These are phyloP conservation scores for Rhododendron mucronatum DNA, from an alignment of 148 eudicot genomes.

Conservation along the genomic window DNA sequence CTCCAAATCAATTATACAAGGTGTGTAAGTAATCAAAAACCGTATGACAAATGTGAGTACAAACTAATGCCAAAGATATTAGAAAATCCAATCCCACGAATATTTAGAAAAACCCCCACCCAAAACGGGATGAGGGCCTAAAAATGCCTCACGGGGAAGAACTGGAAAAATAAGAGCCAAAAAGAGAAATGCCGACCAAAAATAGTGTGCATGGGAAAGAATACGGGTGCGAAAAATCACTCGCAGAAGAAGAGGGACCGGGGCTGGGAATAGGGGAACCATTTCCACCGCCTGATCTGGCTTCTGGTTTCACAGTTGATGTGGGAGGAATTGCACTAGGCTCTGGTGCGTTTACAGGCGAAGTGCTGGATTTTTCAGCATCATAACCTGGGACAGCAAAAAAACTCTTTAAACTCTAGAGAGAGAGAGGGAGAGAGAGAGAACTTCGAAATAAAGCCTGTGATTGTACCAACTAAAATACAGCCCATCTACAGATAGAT, in stretches of 20 bases:
- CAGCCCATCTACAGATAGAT: not conserved
- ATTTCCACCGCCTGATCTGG: constrained; percentile 22
- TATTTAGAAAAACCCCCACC: not conserved
- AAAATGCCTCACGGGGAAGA: not conserved
- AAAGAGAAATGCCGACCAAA: not conserved
- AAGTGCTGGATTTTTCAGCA: constrained; percentile 34
- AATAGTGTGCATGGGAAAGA: not conserved
- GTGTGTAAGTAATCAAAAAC: not conserved
- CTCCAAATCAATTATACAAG: not conserved
- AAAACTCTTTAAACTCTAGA: not conserved
- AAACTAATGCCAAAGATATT: not conserved
- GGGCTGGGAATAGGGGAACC: constrained; percentile 5
- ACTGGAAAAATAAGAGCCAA: not conserved
- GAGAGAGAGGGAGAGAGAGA: not conserved
- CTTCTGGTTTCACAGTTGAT: constrained; percentile 46
- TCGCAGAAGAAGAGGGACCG: not conserved
- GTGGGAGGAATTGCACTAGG: constrained; percentile 33
- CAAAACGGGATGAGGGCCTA: not conserved
- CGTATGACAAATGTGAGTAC: not conserved
- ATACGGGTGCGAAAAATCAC: not conserved
- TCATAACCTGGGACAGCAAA: constrained; percentile 38
- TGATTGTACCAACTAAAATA: not conserved
- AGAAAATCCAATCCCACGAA: not conserved
- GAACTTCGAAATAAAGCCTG: not conserved
- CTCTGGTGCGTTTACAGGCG: constrained; percentile 21